Conservation (phyloP, 257 asterid genomes). For the Nicotiana sylvestris region DNA sequence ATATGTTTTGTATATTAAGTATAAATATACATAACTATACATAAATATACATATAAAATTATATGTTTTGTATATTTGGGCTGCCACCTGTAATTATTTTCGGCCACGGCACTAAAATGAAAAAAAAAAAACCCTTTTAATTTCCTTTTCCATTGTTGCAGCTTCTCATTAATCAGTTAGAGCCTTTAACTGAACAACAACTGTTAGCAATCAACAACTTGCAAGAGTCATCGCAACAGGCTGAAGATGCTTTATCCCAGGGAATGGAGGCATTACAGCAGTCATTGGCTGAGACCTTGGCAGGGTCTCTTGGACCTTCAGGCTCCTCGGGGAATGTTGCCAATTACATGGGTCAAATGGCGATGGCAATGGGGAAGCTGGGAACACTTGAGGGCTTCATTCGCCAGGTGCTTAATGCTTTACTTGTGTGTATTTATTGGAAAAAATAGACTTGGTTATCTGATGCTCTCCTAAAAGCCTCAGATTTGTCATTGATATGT, state of each 20-base stretch:
- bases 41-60: too few species aligned
- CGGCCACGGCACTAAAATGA: too few species aligned
- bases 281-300: conserved; percentile 82
- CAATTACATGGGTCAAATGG: conserved; percentile 98
- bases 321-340: conserved; percentile 83
- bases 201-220: conserved; percentile 71
- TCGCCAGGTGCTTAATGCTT: conserved; percentile 57
- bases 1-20: too few species aligned
- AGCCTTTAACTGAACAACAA: conserved; percentile 92
- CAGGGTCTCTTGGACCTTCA: conserved; percentile 81
- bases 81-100: too few species aligned
- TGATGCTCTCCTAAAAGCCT: background rate
- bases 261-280: conserved; percentile 98
- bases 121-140: too few species aligned
- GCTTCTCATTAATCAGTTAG: conserved; percentile 83
- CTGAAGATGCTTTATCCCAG: conserved; percentile 90
- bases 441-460: background rate
- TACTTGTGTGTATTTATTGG: background rate
- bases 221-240: conserved; percentile 90
- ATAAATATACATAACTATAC: too few species aligned
- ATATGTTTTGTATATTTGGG: too few species aligned
- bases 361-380: conserved; percentile 92
- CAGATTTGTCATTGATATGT: background rate
- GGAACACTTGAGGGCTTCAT: conserved; percentile 94
- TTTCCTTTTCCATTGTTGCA: conserved; percentile 28